Evolutionary conservation across 768 basidiomycete species (phyloP).

Genomic region (Leccinum imitatum): DNA sequence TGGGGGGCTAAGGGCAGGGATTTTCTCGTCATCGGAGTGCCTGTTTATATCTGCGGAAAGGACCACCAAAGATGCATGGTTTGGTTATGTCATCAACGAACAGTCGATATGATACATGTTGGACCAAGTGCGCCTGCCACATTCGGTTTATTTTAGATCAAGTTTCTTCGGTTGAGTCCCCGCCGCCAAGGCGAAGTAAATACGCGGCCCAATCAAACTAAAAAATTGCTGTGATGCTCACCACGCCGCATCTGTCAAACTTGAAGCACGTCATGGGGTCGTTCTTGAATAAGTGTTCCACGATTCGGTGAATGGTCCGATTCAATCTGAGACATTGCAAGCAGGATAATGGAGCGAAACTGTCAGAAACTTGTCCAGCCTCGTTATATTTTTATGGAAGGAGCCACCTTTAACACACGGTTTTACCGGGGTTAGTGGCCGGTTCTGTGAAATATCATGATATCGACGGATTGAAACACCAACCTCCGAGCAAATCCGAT

Average conservation of each 20-base stretch:
- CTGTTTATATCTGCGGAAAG: conserved; percentile 8
- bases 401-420: neutral
- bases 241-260: neutral
- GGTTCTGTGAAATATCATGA: neutral
- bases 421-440: neutral
- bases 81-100: neutral
- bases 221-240: neutral
- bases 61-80: neutral
- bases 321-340: neutral
- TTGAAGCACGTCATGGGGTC: neutral
- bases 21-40: neutral
- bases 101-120: neutral
- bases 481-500: neutral
- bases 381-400: neutral
- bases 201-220: neutral
- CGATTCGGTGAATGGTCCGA: neutral
- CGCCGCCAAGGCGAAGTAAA: neutral
- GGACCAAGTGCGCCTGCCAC: neutral
- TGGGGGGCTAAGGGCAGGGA: neutral
- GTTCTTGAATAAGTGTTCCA: neutral
- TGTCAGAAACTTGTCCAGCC: neutral
- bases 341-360: neutral
- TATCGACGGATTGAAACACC: neutral
- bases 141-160: neutral
- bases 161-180: neutral